Evolutionary conservation across 2,329 filamentous ascomycete species (phyloP).

Genomic region (Zymoseptoria ardabiliae): DNA sequence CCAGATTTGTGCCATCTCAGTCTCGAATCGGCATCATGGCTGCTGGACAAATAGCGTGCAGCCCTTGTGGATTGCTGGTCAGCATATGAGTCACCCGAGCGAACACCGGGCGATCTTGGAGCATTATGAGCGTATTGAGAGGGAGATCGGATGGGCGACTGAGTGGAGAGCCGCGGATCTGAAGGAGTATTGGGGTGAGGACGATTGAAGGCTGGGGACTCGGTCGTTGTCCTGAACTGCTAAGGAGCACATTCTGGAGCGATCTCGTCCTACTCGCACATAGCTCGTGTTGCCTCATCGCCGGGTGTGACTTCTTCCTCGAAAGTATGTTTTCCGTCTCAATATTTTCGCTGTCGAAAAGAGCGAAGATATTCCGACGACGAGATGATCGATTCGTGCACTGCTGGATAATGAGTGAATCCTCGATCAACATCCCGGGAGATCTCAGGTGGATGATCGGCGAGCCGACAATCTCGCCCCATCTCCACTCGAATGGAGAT

Average conservation of each 20-base stretch:
- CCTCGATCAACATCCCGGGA: not conserved
- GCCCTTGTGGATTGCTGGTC: slow-evolving; percentile 43
- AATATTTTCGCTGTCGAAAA: no score
- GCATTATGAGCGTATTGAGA: slow-evolving; percentile 44
- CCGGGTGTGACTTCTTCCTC: not conserved
- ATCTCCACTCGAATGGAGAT: not conserved
- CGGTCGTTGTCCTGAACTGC: not conserved
- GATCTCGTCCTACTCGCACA: not conserved
- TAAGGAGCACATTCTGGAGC: not conserved
- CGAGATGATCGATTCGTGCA: not conserved
- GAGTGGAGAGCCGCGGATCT: slow-evolving; percentile 48
- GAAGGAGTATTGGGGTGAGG: slow-evolving; percentile 45
- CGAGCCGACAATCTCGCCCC: not conserved
- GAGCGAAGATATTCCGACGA: no score
- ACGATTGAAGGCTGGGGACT: not conserved
- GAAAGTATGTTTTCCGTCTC: not conserved
- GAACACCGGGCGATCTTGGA: slow-evolving; percentile 43
- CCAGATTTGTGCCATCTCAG: slow-evolving; percentile 41
- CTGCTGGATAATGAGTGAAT: not conserved
- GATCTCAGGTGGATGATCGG: not conserved
- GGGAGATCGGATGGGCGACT: slow-evolving; percentile 48
- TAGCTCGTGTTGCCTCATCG: not conserved
- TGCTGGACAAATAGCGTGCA: slow-evolving; percentile 42
- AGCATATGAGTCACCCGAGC: slow-evolving; percentile 39
- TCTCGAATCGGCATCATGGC: slow-evolving; percentile 39